These are phyloP conservation scores for Thermothielavioides terrestris DNA, from an alignment of 495 filamentous ascomycete species.

Conservation along the genomic window DNA sequence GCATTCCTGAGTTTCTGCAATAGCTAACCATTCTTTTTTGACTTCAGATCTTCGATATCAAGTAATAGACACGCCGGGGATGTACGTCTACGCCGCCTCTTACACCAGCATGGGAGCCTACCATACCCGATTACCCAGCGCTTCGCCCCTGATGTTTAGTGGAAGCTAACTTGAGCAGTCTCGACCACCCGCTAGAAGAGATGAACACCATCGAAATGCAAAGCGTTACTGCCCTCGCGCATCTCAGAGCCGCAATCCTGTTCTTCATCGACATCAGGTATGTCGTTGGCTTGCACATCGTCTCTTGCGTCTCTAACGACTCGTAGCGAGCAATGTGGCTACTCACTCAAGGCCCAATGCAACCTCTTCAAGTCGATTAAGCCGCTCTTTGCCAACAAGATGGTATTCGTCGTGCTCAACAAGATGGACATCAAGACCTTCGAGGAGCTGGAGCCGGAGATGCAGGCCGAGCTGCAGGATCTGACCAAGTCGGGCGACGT, in stretches of 20 bases:
- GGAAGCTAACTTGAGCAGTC: constrained; percentile 18
- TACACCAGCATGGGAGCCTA: too few species aligned
- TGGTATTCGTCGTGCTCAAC: constrained; percentile 93
- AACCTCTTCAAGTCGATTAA: constrained; percentile 90
- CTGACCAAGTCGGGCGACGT: constrained; percentile 80
- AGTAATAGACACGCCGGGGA: constrained; percentile 77
- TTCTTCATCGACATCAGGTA: constrained; percentile 87
- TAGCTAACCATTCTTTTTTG: neutral
- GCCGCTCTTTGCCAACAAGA: constrained; percentile 93
- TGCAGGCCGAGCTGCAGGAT: constrained; percentile 64
- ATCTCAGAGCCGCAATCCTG: constrained; percentile 84
- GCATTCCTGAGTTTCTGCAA: neutral
- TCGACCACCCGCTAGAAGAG: constrained; percentile 96
- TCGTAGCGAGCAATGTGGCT: constrained; percentile 85
- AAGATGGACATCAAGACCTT: constrained; percentile 89
- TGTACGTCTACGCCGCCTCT: constrained; percentile 37
- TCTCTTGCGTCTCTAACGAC: neutral
- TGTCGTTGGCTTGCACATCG: neutral
- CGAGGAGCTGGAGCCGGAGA: constrained; percentile 78
- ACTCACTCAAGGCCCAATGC: constrained; percentile 85
- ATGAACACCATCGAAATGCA: constrained; percentile 99
- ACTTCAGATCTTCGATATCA: constrained; percentile 35
- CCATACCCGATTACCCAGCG: neutral
- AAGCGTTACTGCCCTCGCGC: constrained; percentile 92
- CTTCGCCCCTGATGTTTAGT: too few species aligned